Evolutionary conservation across 768 basidiomycete species (phyloP).

Genomic region (Suillus discolor): DNA sequence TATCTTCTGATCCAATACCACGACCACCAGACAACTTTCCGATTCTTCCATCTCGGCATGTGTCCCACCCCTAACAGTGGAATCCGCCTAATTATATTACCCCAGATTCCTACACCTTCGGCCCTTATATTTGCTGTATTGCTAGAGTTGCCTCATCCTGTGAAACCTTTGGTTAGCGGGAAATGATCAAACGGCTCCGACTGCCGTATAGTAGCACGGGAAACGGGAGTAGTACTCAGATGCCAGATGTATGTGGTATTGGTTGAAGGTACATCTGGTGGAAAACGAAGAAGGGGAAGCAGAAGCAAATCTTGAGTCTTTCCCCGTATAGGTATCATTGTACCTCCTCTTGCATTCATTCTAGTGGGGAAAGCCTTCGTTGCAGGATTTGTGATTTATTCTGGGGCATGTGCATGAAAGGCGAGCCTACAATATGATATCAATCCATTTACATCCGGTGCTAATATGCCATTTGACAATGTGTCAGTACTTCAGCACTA

Average conservation of each 20-base stretch:
- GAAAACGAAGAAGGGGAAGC: slow-evolving; percentile 74
- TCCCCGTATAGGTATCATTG: slow-evolving; percentile 29
- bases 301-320: slow-evolving; percentile 76
- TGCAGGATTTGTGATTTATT: background rate
- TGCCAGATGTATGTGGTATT: slow-evolving; percentile 11
- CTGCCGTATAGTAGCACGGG: slow-evolving; percentile 37
- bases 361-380: background rate
- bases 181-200: slow-evolving; percentile 29
- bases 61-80: too few species aligned
- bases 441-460: background rate
- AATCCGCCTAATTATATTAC: slow-evolving; percentile 4
- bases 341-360: background rate
- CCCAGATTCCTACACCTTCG: slow-evolving; percentile 32
- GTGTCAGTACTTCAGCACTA: too few species aligned
- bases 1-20: slow-evolving; percentile 23
- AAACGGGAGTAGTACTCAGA: slow-evolving; percentile 14
- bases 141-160: slow-evolving; percentile 60
- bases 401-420: background rate
- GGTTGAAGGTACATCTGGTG: slow-evolving; percentile 17
- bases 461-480: background rate
- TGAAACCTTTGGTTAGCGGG: slow-evolving; percentile 54
- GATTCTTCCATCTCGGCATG: slow-evolving; percentile 15
- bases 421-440: background rate
- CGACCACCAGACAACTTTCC: slow-evolving; percentile 31
- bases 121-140: slow-evolving; percentile 46